A percentile compares a stretch with the other conserved stretches of the same genome.
Conservation (phyloP, 2,329 filamentous ascomycete genomes). For the Graphilbum fragrans region DNA sequence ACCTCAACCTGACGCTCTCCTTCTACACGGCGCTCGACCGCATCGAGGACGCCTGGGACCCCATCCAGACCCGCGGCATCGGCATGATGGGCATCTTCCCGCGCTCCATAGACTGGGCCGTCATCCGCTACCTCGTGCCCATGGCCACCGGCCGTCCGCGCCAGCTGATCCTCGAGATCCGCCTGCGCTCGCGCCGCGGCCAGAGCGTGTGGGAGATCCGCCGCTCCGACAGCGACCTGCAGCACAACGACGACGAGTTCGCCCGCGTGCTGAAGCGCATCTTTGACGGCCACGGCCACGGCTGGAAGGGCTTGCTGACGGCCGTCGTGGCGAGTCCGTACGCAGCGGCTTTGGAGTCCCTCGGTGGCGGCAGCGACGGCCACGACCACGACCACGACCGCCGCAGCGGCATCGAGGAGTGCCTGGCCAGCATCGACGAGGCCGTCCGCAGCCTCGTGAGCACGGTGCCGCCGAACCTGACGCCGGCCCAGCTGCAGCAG, state of each 20-base stretch:
- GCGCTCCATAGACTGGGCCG: conserved; percentile 44
- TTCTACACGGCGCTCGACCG: conserved; percentile 48
- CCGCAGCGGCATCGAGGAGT: conserved; percentile 26
- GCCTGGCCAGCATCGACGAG: conserved; percentile 36
- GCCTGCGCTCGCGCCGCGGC: conserved; percentile 33
- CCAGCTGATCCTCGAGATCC: conserved; percentile 38
- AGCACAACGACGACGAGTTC: conserved; percentile 19
- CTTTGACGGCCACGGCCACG: conserved; percentile 30
- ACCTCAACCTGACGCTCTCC: conserved; percentile 49
- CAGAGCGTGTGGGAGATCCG: conserved; percentile 39
- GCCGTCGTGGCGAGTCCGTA: conserved; percentile 30
- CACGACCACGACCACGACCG: conserved; percentile 1
- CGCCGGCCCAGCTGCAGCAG: conserved; percentile 8
- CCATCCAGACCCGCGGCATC: conserved; percentile 26
- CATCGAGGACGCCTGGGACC: conserved; percentile 44
- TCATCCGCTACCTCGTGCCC: conserved; percentile 38
- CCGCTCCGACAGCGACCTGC: conserved; percentile 18
- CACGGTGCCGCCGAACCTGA: conserved; percentile 4
- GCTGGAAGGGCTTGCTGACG: conserved; percentile 34
- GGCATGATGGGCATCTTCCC: conserved; percentile 38
- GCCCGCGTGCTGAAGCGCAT: conserved; percentile 27
- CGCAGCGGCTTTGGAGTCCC: not conserved
- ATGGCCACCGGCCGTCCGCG: conserved; percentile 15
- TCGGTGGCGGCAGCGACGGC: not conserved
- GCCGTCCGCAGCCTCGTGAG: conserved; percentile 24